Conservation (phyloP, 495 filamentous ascomycete genomes). For the Neurospora sp. region DNA sequence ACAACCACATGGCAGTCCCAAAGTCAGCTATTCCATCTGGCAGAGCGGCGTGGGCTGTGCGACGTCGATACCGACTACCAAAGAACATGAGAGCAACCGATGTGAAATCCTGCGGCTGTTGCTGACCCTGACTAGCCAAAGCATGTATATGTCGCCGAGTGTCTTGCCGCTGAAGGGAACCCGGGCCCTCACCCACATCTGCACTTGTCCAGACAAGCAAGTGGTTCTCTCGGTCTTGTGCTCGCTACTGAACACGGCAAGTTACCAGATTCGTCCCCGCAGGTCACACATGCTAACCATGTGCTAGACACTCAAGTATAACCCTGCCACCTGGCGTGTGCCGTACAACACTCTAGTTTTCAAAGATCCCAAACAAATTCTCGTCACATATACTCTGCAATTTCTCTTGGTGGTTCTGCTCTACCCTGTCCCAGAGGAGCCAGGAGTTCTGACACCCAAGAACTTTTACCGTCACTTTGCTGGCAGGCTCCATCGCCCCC, state of each 20-base stretch:
- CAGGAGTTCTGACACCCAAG: conserved; percentile 50
- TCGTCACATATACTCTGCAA: conserved; percentile 87
- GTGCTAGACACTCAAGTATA: conserved; percentile 82
- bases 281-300: conserved; percentile 10
- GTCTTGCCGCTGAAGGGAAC: conserved; percentile 77
- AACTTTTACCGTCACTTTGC: conserved; percentile 92
- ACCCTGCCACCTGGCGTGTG: conserved; percentile 87
- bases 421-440: conserved; percentile 81
- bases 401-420: conserved; percentile 78
- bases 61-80: conserved; percentile 74
- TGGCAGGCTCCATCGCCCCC: conserved; percentile 79
- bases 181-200: conserved; percentile 80
- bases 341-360: conserved; percentile 92
- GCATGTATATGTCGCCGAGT: conserved; percentile 85
- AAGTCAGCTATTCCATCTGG: conserved; percentile 93
- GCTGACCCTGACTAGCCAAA: conserved; percentile 76
- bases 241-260: conserved; percentile 91
- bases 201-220: conserved; percentile 80
- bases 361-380: conserved; percentile 83
- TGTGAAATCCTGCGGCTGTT: conserved; percentile 83
- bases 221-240: conserved; percentile 80
- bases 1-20: conserved; percentile 54
- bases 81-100: conserved; percentile 83
- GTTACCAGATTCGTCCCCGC: conserved; percentile 14
- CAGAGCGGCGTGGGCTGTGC: conserved; percentile 96